phyloP scores from a whole-genome alignment of 257 asterid species.

The Solanum piurae region DNA sequence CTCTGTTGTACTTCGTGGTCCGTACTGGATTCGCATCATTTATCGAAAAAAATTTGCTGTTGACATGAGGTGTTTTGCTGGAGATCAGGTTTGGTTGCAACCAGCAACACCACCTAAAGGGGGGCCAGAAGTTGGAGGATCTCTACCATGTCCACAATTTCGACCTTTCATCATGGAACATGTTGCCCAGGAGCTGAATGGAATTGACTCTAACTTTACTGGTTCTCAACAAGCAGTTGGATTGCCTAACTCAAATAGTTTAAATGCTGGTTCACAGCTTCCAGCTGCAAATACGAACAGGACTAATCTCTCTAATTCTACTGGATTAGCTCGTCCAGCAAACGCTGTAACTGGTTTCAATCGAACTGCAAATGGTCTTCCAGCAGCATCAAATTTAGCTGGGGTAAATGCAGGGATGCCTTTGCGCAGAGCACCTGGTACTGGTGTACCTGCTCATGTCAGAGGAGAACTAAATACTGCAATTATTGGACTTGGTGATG shows the following conservation, averaged over 20 bases:
- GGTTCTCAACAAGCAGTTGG: conserved; percentile 77
- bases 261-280: conserved; percentile 49
- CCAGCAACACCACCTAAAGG: conserved; percentile 99
- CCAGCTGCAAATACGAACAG: conserved; percentile 56
- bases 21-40: conserved; percentile 95
- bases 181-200: conserved; percentile 96
- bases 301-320: conserved; percentile 38
- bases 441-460: conserved; percentile 93
- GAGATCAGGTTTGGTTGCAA: conserved; percentile 99
- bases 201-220: conserved; percentile 79
- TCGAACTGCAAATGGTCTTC: conserved; percentile 62
- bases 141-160: conserved; percentile 97
- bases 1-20: conserved; percentile 97
- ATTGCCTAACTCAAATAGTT: conserved; percentile 40
- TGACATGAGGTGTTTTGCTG: conserved; percentile 98
- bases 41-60: conserved; percentile 95
- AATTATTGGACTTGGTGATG: conserved; percentile 98
- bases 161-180: conserved; percentile 99
- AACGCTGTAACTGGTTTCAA: conserved; percentile 55
- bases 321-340: conserved; percentile 58
- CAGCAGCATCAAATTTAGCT: conserved; percentile 48
- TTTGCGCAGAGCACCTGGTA: conserved; percentile 66
- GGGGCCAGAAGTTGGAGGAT: conserved; percentile 88
- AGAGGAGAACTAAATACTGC: conserved; percentile 98
- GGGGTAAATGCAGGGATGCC: conserved; percentile 39